phyloP scores from a whole-genome alignment of 1,139 yeast genomes.

The Spencermartinsiella ligniputridi region DNA sequence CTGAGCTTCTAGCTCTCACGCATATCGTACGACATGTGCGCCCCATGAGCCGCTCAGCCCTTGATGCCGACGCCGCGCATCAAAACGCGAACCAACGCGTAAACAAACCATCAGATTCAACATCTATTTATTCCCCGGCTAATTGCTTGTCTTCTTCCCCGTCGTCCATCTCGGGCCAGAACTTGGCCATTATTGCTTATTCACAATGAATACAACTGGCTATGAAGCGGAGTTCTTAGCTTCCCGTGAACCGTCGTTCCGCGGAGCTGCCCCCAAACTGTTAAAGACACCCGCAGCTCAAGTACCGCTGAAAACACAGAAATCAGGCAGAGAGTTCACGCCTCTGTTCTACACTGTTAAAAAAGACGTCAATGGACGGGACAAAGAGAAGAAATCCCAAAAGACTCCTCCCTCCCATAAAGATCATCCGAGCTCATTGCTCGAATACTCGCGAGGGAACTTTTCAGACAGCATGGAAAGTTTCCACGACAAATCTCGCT shows the following conservation, averaged over 20 bases:
- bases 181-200: not conserved
- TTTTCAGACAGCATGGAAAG: conserved; percentile 21
- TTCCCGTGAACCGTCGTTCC: conserved; percentile 3
- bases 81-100: not conserved
- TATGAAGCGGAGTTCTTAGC: conserved; percentile 1
- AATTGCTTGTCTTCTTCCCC: no score
- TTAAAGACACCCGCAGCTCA: conserved; percentile 3
- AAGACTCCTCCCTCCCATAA: conserved; percentile 3
- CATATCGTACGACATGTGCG: no score
- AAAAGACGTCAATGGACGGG: conserved; percentile 6
- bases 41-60: no score
- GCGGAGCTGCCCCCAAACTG: not conserved
- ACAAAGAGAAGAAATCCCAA: conserved; percentile 2
- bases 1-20: no score
- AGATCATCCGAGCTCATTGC: conserved; percentile 8
- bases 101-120: not conserved
- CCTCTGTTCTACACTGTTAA: conserved; percentile 21
- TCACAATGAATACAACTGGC: conserved; percentile 2
- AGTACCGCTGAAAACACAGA: not conserved
- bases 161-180: no score
- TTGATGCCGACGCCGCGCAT: not conserved
- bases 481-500: conserved; percentile 4
- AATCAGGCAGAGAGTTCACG: conserved; percentile 18
- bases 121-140: no score
- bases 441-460: conserved; percentile 9